A percentile compares a stretch with the other conserved stretches of the same genome.
Conservation (phyloP, 257 asterid species). For the Thymus mandschuricus region DNA sequence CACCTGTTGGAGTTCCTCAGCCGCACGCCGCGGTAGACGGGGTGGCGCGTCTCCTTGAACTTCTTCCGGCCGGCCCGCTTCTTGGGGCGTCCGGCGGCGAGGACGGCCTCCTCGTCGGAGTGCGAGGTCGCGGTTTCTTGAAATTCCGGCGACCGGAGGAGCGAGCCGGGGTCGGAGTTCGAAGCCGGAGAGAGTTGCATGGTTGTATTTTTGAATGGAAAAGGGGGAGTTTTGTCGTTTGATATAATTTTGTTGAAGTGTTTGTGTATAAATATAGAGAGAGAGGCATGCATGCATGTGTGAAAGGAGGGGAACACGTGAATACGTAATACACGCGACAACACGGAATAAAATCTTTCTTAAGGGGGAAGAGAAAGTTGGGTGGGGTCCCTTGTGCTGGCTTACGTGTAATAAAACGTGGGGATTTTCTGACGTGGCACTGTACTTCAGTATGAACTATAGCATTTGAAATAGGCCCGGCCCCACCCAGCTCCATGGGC, state of each 20-base stretch:
- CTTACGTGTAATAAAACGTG: neutral
- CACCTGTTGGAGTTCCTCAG: slow-evolving; percentile 45
- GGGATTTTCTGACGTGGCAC: neutral
- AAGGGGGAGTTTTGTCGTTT: neutral
- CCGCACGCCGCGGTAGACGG: slow-evolving; percentile 59
- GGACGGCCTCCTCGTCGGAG: slow-evolving; percentile 36
- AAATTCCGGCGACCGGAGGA: neutral
- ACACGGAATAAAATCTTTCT: slow-evolving; percentile 10
- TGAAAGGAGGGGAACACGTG: slow-evolving; percentile 13
- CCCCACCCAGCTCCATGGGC: too few relatives aligned
- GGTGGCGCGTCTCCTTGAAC: slow-evolving; percentile 63
- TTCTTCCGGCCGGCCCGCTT: slow-evolving; percentile 49
- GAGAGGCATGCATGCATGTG: neutral
- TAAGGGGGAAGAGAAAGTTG: neutral
- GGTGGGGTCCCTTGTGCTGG: neutral
- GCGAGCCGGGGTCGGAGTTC: neutral
- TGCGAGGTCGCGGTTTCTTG: slow-evolving; percentile 1
- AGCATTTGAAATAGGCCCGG: too few relatives aligned
- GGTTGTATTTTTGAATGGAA: too few relatives aligned
- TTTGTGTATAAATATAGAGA: neutral
- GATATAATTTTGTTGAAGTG: neutral
- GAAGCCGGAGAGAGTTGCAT: slow-evolving; percentile 28
- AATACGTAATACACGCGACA: slow-evolving; percentile 18
- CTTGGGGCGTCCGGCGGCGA: slow-evolving; percentile 48
- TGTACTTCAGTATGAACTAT: too few relatives aligned